Base-by-base conservation (phyloP, 371 early-diverging fungal species). In the Vairimorpha necatrix region DNA sequence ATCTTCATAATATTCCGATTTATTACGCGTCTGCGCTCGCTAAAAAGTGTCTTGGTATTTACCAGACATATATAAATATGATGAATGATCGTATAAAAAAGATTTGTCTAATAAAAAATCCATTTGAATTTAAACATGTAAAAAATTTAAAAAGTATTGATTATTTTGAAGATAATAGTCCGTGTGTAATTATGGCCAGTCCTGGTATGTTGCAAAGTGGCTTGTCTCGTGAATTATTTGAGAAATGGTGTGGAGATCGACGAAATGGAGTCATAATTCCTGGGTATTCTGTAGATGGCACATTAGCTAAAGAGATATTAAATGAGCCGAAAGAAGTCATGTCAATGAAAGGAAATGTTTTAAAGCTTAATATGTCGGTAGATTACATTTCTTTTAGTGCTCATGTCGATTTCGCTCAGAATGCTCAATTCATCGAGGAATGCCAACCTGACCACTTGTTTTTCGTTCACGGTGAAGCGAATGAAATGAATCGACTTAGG, bases 141-240 rank as follows among this genome's bases (percentile, higher is more conserved):
- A 89, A 91, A 53, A 93, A 94, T 80, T 87, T 95, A 47, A 90
- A 90, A 74, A 90, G 91, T 76, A 89, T 94, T 75, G 89, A 90
- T n/a, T 89, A 90, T 56, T 94, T 96, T 85, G 95, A 96, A 67
- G 98, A 98, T 77, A 73, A 74, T 63, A 96, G 96, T 0, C 96
- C 99, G 0, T 99, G 98, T 87, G 98, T 99, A 11, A 94, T 99
- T 90, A 91, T 99, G 91, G 98, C 98, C 28, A 90, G 91, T 86
- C 99, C 99, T 0, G 99, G 96, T 60, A 98, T 99, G 99, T 86
- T 99, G 58, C 99, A 98, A 89, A 94, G 90, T 81, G 99, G 99
- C 1, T 85, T 98, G 22, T 94, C 94, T 13, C 84, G 99, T 72
- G 96, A 97, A 82, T 85, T 99, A 70, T 91, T 98, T 80, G 99